Evolutionary conservation across 2,329 filamentous ascomycete species (phyloP), one percentile per base, ranked within the genome.

Genomic region (Gnomoniopsis smithogilvyi): DNA sequence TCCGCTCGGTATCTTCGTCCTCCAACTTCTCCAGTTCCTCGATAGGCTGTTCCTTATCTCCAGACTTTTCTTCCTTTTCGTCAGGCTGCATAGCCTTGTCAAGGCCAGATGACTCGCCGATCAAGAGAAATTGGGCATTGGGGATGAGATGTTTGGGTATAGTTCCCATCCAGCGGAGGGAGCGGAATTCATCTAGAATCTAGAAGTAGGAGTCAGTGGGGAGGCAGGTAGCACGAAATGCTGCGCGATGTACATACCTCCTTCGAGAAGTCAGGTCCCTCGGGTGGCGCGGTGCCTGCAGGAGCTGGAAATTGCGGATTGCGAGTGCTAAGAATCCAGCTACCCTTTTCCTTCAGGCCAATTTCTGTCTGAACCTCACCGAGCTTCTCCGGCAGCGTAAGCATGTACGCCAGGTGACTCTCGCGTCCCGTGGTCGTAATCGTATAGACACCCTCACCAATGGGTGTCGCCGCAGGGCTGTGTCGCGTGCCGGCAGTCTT

Each of bases 371-470:
- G 92, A 0, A 95, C 80, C 52, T 91, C 83, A 1, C 87, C 88
- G 1, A 90, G 70, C 60, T 89, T 76, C 3, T 81, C 75, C 0
- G 92, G 91, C 30, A 94, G 80, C 0, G 91, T 96, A 51, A 92
- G 76, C 60, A 92, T 82, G 68, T 96, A 96, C 0, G 83, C 89
- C 10, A 97, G 78, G 66, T 96, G 92, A 2, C 86, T 90, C 51
- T 89, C 84, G 0, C 87, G 78, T 1, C 85, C 86, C 0, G 88
- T 91, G 2, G 82, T 85, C 0, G 88, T 91, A 54, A 96, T 86
- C 0, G 88, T 89, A 66, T 96, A 96, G 0, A 96, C 85, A 0
- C 92, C 93, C 70, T 96, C 92, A 0, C 87, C 92, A n/a, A 92
- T 79, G 0, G 90, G 90, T 0, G 83, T 87, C 1, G 90, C 88